phyloP scores from a whole-genome alignment of 352 stramenopile species.

The Peronospora belbahrii region DNA sequence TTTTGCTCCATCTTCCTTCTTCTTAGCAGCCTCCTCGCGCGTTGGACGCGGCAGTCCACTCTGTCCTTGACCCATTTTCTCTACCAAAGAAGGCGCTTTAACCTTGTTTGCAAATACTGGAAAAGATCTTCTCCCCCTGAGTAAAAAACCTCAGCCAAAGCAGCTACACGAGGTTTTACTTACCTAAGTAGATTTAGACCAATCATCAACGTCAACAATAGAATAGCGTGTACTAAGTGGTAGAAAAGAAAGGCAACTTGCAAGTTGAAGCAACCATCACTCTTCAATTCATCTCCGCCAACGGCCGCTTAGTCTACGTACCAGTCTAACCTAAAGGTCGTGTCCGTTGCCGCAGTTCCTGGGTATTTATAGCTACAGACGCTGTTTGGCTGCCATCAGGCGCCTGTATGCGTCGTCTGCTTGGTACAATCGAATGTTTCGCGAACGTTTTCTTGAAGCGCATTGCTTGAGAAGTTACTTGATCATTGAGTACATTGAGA shows the following conservation, averaged over 20 bases:
- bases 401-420: neutral
- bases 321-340: neutral
- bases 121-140: conserved; percentile 22
- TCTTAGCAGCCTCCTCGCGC: conserved; percentile 77
- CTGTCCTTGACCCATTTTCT: conserved; percentile 77
- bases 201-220: neutral
- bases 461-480: conserved; percentile 2
- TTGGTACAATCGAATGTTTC: conserved; percentile 13
- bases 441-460: conserved; percentile 16
- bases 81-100: no score
- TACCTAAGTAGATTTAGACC: no score
- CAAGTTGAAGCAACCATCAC: conserved; percentile 22
- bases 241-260: conserved; percentile 7
- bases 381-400: conserved; percentile 2
- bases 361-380: conserved; percentile 19
- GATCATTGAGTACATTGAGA: conserved; percentile 4
- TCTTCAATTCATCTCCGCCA: conserved; percentile 15
- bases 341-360: conserved; percentile 16
- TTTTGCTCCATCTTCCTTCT: conserved; percentile 90
- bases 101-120: conserved; percentile 1
- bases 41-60: conserved; percentile 75
- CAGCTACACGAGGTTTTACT: conserved; percentile 8
- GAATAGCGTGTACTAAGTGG: neutral
- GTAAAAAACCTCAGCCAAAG: conserved; percentile 5
- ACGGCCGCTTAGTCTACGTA: neutral